Base-by-base conservation (phyloP, 345 rosid species). In the Aethionema arabicum region DNA sequence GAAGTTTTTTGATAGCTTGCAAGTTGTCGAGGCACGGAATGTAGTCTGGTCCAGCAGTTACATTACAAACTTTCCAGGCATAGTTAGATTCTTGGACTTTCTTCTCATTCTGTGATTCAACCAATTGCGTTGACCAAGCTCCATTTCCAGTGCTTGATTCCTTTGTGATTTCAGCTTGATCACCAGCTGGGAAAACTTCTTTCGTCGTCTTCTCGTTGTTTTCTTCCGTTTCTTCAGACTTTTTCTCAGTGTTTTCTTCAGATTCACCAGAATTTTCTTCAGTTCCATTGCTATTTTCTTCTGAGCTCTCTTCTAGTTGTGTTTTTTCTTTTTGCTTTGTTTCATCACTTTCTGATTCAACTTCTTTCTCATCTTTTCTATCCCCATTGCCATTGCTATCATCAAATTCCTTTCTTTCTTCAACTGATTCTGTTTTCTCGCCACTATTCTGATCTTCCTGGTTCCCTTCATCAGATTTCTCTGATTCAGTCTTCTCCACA, bases 1-100 rank as follows among this genome's bases (percentile, higher is more conserved):
- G 75, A 78, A 90, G 96, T 77, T 74, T 87, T 72, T 59, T 81
- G 68, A 93, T 82, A 70, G 82, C 82, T 72, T 78, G 73, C 85
- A 65, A 81, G 67, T 90, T 90, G 77, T 93, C 99, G 60, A 93
- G 97, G 76, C 97, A 93, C 60, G 97, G 99, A 59, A 93, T 87
- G 80, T 82, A 90, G 60, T 93, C 99, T 45, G 95, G 80, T 61
- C 96, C 97, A 43, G 95, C 88, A 48, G 90, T 85, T 49, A 80
- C 76, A 68, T 93, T 93, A 79, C 99, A 93, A 3, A 84, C 54
- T 73, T 85, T 93, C 99, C 99, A 90, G 33, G 43, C 35, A 61
- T 77, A 70, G 14, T 41, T 67, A 40, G 7, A 57, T 7, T 52
- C 74, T 62, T 79, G 91, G 11, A 74, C 55, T 69, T 78, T 76